These are phyloP conservation scores for Aspergillus neoniger DNA, from an alignment of 2,329 filamentous ascomycete species.

Conservation along the genomic window DNA sequence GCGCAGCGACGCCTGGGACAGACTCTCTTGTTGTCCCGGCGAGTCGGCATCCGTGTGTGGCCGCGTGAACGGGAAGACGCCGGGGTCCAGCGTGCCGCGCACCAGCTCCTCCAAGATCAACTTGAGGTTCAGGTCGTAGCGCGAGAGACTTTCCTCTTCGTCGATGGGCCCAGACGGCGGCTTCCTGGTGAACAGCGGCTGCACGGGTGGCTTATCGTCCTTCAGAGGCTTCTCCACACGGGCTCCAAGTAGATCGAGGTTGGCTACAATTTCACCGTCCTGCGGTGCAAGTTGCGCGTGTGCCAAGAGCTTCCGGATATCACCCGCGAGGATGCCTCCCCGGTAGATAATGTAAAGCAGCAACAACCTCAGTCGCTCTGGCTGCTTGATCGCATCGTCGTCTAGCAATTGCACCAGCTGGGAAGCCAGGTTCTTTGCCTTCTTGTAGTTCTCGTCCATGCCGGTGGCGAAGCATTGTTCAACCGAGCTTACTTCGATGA, in stretches of 20 bases:
- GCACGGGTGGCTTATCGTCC: slow-evolving; percentile 67
- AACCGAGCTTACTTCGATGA: slow-evolving; percentile 81
- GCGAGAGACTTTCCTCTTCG: slow-evolving; percentile 82
- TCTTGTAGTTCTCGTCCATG: slow-evolving; percentile 86
- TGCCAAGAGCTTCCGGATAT: slow-evolving; percentile 79
- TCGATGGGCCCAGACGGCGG: slow-evolving; percentile 54
- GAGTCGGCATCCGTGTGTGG: slow-evolving; percentile 59
- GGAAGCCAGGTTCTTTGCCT: slow-evolving; percentile 85
- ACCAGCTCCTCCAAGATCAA: slow-evolving; percentile 76
- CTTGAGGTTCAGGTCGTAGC: slow-evolving; percentile 81
- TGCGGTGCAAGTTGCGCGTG: slow-evolving; percentile 77
- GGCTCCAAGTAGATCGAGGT: slow-evolving; percentile 77
- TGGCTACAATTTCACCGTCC: slow-evolving; percentile 72
- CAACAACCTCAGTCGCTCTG: slow-evolving; percentile 81
- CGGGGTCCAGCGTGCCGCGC: slow-evolving; percentile 66
- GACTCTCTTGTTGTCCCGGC: slow-evolving; percentile 50
- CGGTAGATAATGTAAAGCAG: slow-evolving; percentile 83
- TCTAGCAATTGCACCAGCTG: slow-evolving; percentile 86
- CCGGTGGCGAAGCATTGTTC: slow-evolving; percentile 93
- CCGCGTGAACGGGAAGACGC: slow-evolving; percentile 71
- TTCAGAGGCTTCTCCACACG: slow-evolving; percentile 72
- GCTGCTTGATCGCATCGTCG: slow-evolving; percentile 69
- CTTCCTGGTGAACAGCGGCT: slow-evolving; percentile 73
- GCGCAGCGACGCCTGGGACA: slow-evolving; percentile 72
- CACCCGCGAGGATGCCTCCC: slow-evolving; percentile 79